Evolutionary conservation across 2,329 filamentous ascomycete genomes (phyloP).

Genomic region (Trichoderma sp.): DNA sequence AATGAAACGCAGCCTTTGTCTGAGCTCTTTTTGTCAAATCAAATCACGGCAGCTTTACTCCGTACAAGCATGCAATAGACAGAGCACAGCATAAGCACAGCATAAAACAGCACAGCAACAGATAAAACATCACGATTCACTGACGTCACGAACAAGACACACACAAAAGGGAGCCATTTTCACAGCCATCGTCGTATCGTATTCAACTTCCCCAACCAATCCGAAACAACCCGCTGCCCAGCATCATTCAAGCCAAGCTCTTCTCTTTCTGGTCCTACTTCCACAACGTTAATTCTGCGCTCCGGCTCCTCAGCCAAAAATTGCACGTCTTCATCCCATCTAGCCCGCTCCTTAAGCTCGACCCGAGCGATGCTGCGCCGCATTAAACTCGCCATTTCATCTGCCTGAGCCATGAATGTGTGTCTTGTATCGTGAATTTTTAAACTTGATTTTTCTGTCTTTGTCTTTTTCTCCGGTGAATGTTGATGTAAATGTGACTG

Average conservation of each 20-base stretch:
- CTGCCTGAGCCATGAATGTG: conserved; percentile 47
- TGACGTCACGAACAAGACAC: background rate
- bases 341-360: conserved; percentile 44
- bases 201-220: conserved; percentile 31
- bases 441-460: background rate
- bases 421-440: conserved; percentile 29
- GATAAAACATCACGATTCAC: background rate
- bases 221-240: conserved; percentile 29
- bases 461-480: background rate
- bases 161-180: background rate
- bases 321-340: conserved; percentile 42
- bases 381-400: conserved; percentile 49
- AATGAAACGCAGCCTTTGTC: background rate
- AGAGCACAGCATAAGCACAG: background rate
- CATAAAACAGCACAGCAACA: background rate
- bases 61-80: background rate
- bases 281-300: conserved; percentile 39
- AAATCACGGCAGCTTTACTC: background rate
- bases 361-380: conserved; percentile 46
- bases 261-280: conserved; percentile 35
- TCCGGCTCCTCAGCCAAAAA: conserved; percentile 35
- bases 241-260: conserved; percentile 17
- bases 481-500: too few species aligned
- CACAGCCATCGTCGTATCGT: background rate
- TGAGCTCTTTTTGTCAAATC: background rate